Evolutionary conservation across 345 rosid species (phyloP), one percentile per base, ranked within the genome.

Genomic region (Nasturtium officinale): DNA sequence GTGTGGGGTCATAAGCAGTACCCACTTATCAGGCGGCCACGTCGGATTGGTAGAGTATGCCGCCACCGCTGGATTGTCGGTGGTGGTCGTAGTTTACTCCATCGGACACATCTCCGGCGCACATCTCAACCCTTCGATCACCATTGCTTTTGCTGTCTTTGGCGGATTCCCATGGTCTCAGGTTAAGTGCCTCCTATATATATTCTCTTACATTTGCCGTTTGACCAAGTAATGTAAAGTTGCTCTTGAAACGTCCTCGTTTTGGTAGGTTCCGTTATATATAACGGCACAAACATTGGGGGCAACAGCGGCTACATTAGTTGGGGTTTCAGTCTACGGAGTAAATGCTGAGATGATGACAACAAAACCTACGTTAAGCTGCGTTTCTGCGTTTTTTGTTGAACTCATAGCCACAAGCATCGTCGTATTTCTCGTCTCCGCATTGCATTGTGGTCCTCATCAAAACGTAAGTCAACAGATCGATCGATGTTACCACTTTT

Each of bases 31-130:
- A 10, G 71, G 88, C 43, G 92, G 88, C 1, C 84, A 83, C 64
- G 89, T 75, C 3, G 98, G 90, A 35, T 77, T 90, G 8, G 63
- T 85, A 68, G 97, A 89, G 65, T 93, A 89, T 52, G 93, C 96
- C 5, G 72, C 83, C 29, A 85, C 92, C 0, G 92, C 92, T 5
- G 97, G 96, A 15, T 51, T 87, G 69, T 81, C 98, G 1, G 85
- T 90, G 13, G 81, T 85, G 18, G 81, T 89, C 9, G 38, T 93
- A 7, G 82, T 90, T 65, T 90, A 80, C 77, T 62, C 87, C 2
- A 65, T 89, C 6, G 97, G 97, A 9, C 87, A 91, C 21, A 90
- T 90, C 65, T 90, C 97, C 12, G 96, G 93, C 28, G 98, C 90
- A 2, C 98, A 93, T 74, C 83, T 93, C 0, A 93, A 90, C 74